phyloP scores from a whole-genome alignment of 768 basidiomycete genomes.

The Clavulina sp. region DNA sequence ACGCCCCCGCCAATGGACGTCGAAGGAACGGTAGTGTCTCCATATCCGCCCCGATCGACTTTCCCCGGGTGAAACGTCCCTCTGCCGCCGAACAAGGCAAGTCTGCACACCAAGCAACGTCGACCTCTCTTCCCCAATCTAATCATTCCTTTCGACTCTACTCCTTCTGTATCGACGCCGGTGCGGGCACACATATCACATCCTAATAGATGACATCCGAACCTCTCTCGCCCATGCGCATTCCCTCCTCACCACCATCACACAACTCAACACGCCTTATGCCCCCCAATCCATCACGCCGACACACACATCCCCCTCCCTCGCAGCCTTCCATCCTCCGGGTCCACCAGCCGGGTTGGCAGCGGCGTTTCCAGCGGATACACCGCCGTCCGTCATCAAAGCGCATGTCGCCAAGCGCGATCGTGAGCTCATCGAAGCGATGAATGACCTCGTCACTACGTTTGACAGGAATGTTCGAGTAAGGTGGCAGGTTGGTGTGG shows the following conservation, averaged over 20 bases:
- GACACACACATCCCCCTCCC: constrained; percentile 25
- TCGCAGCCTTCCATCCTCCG: too few relatives aligned
- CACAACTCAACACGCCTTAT: constrained; percentile 12
- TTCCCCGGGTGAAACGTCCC: too few relatives aligned
- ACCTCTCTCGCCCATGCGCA: constrained; percentile 51
- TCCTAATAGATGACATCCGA: constrained; percentile 46
- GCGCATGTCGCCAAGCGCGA: too few relatives aligned
- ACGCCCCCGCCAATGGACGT: neutral
- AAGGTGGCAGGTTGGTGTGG: constrained; percentile 51
- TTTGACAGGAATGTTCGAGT: constrained; percentile 58
- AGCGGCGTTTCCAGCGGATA: too few relatives aligned
- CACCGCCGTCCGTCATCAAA: too few relatives aligned
- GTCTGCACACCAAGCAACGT: too few relatives aligned
- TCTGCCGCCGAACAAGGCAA: too few relatives aligned
- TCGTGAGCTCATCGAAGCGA: constrained; percentile 39
- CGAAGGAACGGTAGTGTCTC: neutral
- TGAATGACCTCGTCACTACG: constrained; percentile 45
- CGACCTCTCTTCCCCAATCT: neutral
- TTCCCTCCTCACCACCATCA: constrained; percentile 38
- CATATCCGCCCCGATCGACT: too few relatives aligned
- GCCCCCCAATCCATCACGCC: too few relatives aligned
- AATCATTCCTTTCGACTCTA: neutral
- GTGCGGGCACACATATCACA: neutral
- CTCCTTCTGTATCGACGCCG: constrained; percentile 8
- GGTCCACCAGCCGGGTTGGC: too few relatives aligned